phyloP scores from a whole-genome alignment of 2,329 filamentous ascomycete species.

The Fusarium sp. region DNA sequence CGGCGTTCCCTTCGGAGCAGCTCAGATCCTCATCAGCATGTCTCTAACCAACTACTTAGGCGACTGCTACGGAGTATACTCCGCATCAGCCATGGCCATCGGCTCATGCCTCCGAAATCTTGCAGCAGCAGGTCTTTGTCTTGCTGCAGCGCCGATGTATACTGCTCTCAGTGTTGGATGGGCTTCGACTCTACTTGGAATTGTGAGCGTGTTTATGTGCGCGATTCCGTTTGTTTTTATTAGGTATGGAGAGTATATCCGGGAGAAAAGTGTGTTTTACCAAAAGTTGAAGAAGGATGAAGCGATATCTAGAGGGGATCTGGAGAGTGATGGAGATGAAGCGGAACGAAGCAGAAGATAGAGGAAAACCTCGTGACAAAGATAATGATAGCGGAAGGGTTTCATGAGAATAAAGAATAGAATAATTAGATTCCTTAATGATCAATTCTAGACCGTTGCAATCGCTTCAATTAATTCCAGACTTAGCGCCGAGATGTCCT shows the following conservation, averaged over 20 bases:
- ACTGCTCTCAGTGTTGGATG: constrained; percentile 5
- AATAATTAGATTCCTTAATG: background rate
- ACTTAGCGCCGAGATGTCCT: background rate
- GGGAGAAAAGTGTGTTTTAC: constrained; percentile 13
- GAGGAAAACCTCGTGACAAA: too few relatives aligned
- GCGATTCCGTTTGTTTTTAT: constrained; percentile 18
- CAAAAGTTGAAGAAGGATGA: constrained; percentile 14
- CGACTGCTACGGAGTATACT: constrained; percentile 10
- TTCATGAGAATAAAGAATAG: background rate
- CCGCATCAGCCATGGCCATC: constrained; percentile 8
- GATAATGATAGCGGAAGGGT: too few relatives aligned
- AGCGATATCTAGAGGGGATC: background rate
- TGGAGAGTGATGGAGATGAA: background rate
- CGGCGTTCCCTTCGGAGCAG: constrained; percentile 6
- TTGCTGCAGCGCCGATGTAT: constrained; percentile 19
- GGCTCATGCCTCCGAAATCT: constrained; percentile 15
- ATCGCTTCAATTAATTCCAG: fast-evolving
- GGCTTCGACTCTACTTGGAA: constrained; percentile 10
- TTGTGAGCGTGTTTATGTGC: constrained; percentile 10
- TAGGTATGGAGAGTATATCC: constrained; percentile 1
- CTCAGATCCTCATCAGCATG: constrained; percentile 11
- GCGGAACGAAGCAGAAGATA: too few relatives aligned
- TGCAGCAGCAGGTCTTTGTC: constrained; percentile 2
- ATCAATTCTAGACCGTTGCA: background rate
- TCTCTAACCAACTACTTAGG: constrained; percentile 12